Conservation (phyloP, 371 early-diverging fungal genomes). For the Mortierella sp. region DNA sequence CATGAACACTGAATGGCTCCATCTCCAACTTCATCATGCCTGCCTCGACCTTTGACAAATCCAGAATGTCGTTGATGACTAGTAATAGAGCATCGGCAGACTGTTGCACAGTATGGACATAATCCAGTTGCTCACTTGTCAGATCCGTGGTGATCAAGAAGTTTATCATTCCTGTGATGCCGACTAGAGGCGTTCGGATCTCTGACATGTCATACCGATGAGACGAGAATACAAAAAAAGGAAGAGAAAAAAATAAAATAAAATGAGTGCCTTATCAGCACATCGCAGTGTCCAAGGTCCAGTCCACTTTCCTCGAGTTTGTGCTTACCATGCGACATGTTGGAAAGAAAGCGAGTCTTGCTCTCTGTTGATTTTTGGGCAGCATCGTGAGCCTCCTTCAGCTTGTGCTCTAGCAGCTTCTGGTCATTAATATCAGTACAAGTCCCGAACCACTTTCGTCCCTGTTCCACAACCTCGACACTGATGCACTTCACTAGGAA, state of each 20-base stretch:
- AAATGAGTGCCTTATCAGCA: no score
- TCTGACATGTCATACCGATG: no score
- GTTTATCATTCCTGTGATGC: conserved; percentile 75
- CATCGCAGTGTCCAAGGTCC: no score
- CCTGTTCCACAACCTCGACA: conserved; percentile 68
- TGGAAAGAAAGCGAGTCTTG: conserved; percentile 74
- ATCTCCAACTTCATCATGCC: conserved; percentile 78
- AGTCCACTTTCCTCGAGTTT: not conserved
- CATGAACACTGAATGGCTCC: conserved; percentile 68
- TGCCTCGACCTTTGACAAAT: conserved; percentile 76
- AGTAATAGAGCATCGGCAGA: conserved; percentile 71
- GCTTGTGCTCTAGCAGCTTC: conserved; percentile 68
- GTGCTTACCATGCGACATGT: conserved; percentile 73
- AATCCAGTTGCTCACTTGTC: conserved; percentile 72
- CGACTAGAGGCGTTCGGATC: conserved; percentile 74
- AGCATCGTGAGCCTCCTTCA: conserved; percentile 76
- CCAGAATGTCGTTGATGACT: conserved; percentile 79
- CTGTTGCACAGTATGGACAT: conserved; percentile 73
- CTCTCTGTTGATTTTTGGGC: conserved; percentile 77
- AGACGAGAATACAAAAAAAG: not conserved
- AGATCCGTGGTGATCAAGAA: conserved; percentile 72
- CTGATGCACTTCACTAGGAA: conserved; percentile 73
- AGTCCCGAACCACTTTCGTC: conserved; percentile 75
- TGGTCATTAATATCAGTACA: conserved; percentile 78
- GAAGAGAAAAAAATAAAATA: not conserved